These are phyloP conservation scores for Aspergillus costaricaensis DNA, from an alignment of 2,329 filamentous ascomycete genomes.

Conservation along the genomic window DNA sequence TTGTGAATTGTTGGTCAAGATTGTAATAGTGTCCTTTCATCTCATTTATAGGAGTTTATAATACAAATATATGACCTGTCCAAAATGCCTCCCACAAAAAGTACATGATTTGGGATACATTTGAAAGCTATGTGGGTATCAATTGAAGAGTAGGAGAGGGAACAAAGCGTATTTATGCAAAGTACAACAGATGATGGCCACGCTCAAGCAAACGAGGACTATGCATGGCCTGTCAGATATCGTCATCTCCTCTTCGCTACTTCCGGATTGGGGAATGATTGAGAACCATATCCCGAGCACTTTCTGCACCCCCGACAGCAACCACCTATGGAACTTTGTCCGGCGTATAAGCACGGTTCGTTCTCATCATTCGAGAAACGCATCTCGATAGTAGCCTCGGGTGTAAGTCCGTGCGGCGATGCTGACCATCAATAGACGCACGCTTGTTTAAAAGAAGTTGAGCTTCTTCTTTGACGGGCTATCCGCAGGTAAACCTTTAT, in stretches of 20 bases:
- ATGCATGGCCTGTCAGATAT: background rate
- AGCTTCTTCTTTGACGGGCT: constrained; percentile 25
- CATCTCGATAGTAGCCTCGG: background rate
- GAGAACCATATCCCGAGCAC: background rate
- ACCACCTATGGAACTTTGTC: background rate
- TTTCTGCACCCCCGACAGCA: background rate
- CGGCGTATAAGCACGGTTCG: background rate
- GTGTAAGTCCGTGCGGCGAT: background rate
- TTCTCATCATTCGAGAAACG: background rate
- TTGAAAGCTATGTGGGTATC: constrained; percentile 18
- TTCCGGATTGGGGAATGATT: background rate
- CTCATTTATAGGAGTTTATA: background rate
- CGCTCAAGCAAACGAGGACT: background rate
- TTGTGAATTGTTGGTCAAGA: background rate
- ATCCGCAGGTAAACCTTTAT: constrained; percentile 19
- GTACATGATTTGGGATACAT: background rate
- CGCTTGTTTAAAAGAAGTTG: constrained; percentile 32
- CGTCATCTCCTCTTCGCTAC: background rate
- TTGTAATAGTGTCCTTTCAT: background rate
- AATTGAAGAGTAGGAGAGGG: constrained; percentile 1
- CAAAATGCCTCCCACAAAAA: background rate
- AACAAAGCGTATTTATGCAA: background rate
- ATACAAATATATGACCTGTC: background rate
- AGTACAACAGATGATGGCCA: background rate
- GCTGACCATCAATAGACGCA: background rate